Evolutionary conservation across 257 asterid species (phyloP), one percentile per base, ranked within the genome.

Genomic region (Solanum appendiculatum): DNA sequence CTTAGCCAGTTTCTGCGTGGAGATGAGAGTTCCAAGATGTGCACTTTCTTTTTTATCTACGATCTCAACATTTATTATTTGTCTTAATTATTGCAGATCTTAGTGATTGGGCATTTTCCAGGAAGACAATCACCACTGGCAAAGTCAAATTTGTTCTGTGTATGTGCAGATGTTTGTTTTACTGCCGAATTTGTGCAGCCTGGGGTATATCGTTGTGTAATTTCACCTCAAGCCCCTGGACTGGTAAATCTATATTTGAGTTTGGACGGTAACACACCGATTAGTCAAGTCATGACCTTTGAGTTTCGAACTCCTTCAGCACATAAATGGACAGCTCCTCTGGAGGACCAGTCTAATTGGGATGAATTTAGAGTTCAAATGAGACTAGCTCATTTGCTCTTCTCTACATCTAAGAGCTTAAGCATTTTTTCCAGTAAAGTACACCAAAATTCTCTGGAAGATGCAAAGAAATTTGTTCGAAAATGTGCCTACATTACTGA

Each of bases 311-410:
- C 95, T 89, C 98, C 98, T 54, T 60, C 75, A 83, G 89, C 90
- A 84, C 83, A 89, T 13, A 86, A 54, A 27, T 82, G 86, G 82
- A 83, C 83, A 25, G 37, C 84, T 86, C 87, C 93, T 83, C 78
- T 51, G 9, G 95, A 91, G 84, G 91, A 89, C 70, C 89, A 91
- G 86, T 80, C 89, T 72, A 90, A 88, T 86, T 97, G 95, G 98
- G 92, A 93, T 87, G 96, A 92, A 40, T 93, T 94, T 84, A 93
- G 86, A 84, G 94, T 93, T 60, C 96, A 97, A 93, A 90, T 92
- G 93, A 93, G 99, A 88, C 96, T 97, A 85, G 93, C 97, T 77
- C 96, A 60, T 89, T 93, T 97, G 87, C 93, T 97, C 82, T 97
- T 96, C 91, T 89, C 99, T 37, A 92, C 98, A 56, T 92, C 97